phyloP scores from a whole-genome alignment of 352 stramenopile genomes.

The Peronosclerospora sorghi region DNA sequence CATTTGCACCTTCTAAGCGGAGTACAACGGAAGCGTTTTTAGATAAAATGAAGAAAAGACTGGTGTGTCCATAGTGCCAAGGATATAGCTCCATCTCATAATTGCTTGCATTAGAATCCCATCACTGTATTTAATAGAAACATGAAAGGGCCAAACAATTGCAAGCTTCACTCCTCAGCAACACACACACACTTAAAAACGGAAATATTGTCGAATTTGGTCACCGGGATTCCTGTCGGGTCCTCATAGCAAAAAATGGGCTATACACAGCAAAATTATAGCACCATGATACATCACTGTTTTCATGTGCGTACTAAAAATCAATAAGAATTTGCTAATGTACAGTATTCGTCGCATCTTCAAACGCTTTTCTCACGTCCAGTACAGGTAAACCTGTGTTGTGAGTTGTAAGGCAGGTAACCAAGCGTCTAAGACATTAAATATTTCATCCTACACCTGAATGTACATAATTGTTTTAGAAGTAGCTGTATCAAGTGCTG shows the following conservation, averaged over 20 bases:
- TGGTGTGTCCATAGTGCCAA: slow-evolving; percentile 61
- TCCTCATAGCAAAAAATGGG: slow-evolving; percentile 82
- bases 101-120: slow-evolving; percentile 82
- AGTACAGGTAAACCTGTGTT: slow-evolving; percentile 86
- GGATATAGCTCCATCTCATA: slow-evolving; percentile 85
- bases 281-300: not conserved
- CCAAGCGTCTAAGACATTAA: slow-evolving; percentile 88
- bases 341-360: slow-evolving; percentile 38
- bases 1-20: slow-evolving; percentile 28
- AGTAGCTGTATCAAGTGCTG: too few species aligned
- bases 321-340: slow-evolving; percentile 56
- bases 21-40: slow-evolving; percentile 71
- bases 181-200: slow-evolving; percentile 73
- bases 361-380: slow-evolving; percentile 82
- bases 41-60: slow-evolving; percentile 69
- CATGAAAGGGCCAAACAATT: slow-evolving; percentile 1
- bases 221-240: slow-evolving; percentile 47
- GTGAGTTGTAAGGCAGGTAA: slow-evolving; percentile 87
- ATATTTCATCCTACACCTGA: slow-evolving; percentile 78
- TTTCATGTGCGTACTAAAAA: slow-evolving; percentile 39
- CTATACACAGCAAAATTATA: slow-evolving; percentile 17
- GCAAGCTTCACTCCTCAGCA: not conserved
- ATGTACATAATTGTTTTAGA: too few species aligned
- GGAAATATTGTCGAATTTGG: slow-evolving; percentile 66
- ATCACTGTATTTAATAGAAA: slow-evolving; percentile 37